Base-by-base conservation (phyloP, 345 rosid species). In the Boechera stricta region DNA sequence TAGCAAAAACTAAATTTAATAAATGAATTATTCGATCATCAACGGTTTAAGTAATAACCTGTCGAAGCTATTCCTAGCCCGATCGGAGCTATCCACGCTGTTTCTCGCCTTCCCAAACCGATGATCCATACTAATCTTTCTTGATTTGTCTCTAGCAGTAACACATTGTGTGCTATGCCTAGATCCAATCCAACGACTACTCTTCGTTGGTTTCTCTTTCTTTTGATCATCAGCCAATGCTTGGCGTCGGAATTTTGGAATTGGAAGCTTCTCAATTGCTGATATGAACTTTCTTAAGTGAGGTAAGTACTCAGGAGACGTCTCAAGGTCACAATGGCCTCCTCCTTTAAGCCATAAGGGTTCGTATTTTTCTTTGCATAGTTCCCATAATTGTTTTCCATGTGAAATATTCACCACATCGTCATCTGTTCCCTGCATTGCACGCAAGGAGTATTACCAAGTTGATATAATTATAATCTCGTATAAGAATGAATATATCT, bases 261-360 rank as follows among this genome's bases (percentile, higher is more conserved):
- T 15, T 62, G 87, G 87, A 56, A 86, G 64, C 67, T 87, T 92
- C 80, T 92, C 95, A 11, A 90, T 76, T 38, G 95, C 93, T 4
- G 88, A 85, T 55, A 89, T 83, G 80, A 94, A 94, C 79, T 87
- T 92, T 82, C 64, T 82, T 56, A 92, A 86, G 75, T 94, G 97
- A 39, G 80, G 86, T 63, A 89, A 80, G 84, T 89, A 94, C 64
- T 92, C 93, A 1, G 98, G 97, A 47, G 76, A 90, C 67, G 77
- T 77, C 76, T 94, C 98, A 79, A 94, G 82, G 68, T 92, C 82
- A 75, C 93, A 94, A 58, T 94, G 98, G 80, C 76, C 85, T 44
- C 97, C 92, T 59, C 95, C 97, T 82, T 84, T 79, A 13, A 94
- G 80, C 98, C 97, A 94, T 68, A 90, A 56, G 0, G 98, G 98